phyloP scores from a whole-genome alignment of 306 rosid genomes.

The Cucurbita maxima region DNA sequence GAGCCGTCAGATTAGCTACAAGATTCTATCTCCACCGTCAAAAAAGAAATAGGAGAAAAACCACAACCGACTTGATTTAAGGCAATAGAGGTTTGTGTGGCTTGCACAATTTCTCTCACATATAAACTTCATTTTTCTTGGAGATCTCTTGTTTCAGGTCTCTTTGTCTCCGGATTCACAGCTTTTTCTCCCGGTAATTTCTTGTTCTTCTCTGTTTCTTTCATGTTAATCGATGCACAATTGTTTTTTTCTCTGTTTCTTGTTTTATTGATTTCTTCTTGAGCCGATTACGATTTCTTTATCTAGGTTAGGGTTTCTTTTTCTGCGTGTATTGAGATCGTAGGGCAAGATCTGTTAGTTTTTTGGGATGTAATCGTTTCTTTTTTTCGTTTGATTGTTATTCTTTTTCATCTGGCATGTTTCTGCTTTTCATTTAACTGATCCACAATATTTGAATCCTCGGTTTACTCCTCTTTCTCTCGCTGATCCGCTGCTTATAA shows the following conservation, averaged over 20 bases:
- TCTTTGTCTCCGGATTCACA: background rate
- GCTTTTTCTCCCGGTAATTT: slow-evolving; percentile 2
- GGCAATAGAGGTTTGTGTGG: slow-evolving; percentile 2
- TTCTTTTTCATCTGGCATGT: background rate
- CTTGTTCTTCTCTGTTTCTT: background rate
- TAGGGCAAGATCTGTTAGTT: background rate
- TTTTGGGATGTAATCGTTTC: background rate
- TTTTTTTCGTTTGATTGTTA: too few relatives aligned
- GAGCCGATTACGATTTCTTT: background rate
- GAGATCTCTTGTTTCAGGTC: background rate
- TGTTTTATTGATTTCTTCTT: background rate
- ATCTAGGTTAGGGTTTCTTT: background rate
- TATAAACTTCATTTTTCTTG: background rate
- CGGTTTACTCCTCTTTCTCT: background rate
- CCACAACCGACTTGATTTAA: background rate
- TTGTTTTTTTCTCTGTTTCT: background rate
- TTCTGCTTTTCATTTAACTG: background rate
- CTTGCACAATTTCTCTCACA: background rate
- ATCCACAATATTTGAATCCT: background rate
- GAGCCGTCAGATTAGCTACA: background rate
- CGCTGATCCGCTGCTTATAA: background rate
- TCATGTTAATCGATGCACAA: background rate
- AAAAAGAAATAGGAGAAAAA: background rate
- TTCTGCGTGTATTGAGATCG: background rate
- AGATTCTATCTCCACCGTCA: background rate